phyloP scores from a whole-genome alignment of 2,329 filamentous ascomycete genomes.

The Endocalyx cinctus region DNA sequence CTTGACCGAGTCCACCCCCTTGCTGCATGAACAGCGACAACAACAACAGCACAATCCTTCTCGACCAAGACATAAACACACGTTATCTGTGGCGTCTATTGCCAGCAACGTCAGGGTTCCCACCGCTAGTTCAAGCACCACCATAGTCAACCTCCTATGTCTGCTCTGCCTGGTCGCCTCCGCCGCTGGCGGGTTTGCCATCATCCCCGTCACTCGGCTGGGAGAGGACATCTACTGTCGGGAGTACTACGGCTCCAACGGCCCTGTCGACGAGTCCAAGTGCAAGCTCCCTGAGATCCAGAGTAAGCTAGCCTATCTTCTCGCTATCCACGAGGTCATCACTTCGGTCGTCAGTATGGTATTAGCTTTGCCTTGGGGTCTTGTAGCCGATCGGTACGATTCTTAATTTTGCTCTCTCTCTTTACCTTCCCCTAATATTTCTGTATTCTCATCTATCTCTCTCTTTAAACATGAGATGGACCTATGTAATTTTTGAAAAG shows the following conservation, averaged over 20 bases:
- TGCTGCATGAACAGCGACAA: slow-evolving; percentile 2
- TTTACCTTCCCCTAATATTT: no score
- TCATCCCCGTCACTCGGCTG: slow-evolving; percentile 28
- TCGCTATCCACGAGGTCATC: slow-evolving; percentile 25
- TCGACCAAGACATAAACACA: slow-evolving; percentile 13
- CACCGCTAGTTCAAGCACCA: slow-evolving; percentile 17
- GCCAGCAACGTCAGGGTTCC: slow-evolving; percentile 15
- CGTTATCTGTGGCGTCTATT: slow-evolving; percentile 19
- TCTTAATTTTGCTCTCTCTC: background rate
- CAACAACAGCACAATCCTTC: slow-evolving; percentile 6
- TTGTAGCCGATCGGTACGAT: slow-evolving; percentile 25
- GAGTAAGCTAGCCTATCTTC: slow-evolving; percentile 29
- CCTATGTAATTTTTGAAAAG: no score
- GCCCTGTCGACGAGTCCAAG: slow-evolving; percentile 30
- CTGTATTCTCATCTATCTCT: no score
- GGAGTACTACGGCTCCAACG: slow-evolving; percentile 25
- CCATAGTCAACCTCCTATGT: slow-evolving; percentile 28
- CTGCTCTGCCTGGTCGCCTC: slow-evolving; percentile 27
- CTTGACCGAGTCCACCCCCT: slow-evolving; percentile 9
- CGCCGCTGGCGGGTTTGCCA: slow-evolving; percentile 24
- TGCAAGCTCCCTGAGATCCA: slow-evolving; percentile 32
- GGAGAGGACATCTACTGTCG: slow-evolving; percentile 35
- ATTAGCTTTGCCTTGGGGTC: slow-evolving; percentile 34
- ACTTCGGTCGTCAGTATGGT: slow-evolving; percentile 28
- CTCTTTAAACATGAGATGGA: no score